A percentile compares a stretch with the other conserved stretches of the same genome.
These are phyloP conservation scores for Fusarium compactum DNA, from an alignment of 2,329 filamentous ascomycete genomes.

Conservation along the genomic window DNA sequence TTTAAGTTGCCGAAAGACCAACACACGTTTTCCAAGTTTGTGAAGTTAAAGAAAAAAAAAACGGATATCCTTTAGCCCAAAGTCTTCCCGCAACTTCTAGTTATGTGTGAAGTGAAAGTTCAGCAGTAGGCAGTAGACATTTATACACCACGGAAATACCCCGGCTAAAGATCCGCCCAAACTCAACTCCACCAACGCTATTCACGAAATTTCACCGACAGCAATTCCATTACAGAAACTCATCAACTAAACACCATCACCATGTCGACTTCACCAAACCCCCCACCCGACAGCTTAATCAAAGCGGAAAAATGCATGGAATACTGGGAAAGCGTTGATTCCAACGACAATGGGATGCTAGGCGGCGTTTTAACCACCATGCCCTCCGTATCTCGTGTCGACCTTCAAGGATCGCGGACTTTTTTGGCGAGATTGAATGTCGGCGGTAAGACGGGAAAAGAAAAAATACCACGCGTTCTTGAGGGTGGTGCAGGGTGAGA, in stretches of 20 bases:
- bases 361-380: slow-evolving; percentile 87
- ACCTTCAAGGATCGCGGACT: slow-evolving; percentile 75
- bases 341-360: slow-evolving; percentile 78
- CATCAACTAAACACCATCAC: neutral
- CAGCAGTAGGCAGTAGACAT: too few relatives aligned
- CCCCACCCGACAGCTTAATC: slow-evolving; percentile 51
- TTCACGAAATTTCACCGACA: neutral
- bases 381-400: slow-evolving; percentile 67
- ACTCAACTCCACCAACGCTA: neutral
- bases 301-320: slow-evolving; percentile 52
- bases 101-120: neutral
- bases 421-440: slow-evolving; percentile 76
- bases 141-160: neutral
- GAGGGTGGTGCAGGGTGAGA: slow-evolving; percentile 57
- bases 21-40: too few relatives aligned
- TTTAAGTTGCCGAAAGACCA: too few relatives aligned
- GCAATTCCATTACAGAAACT: neutral
- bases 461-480: slow-evolving; percentile 47
- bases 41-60: too few relatives aligned
- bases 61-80: too few relatives aligned
- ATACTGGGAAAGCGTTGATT: slow-evolving; percentile 62
- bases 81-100: too few relatives aligned
- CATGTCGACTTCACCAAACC: slow-evolving; percentile 6
- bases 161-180: neutral
- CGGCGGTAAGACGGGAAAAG: slow-evolving; percentile 51